These are phyloP conservation scores for Monosporozyma yasuniensis DNA, from an alignment of 805 yeast genomes.

Conservation along the genomic window DNA sequence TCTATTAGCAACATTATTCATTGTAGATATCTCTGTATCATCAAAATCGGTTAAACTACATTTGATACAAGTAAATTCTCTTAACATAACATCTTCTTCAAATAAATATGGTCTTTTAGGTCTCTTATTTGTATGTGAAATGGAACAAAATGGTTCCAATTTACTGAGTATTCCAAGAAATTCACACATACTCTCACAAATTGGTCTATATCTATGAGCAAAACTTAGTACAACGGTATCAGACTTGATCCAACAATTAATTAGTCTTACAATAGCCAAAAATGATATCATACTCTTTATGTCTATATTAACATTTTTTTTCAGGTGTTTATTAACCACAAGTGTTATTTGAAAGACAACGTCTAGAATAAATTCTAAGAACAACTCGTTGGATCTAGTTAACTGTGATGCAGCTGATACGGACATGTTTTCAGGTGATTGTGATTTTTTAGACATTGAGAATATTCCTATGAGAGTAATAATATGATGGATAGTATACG, in stretches of 20 bases:
- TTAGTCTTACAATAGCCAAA: slow-evolving; percentile 38
- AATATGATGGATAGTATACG: background rate
- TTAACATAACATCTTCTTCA: slow-evolving; percentile 12
- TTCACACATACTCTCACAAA: slow-evolving; percentile 20
- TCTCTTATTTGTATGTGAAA: slow-evolving; percentile 1
- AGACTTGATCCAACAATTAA: slow-evolving; percentile 49
- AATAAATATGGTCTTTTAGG: slow-evolving; percentile 10
- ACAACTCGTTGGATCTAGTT: background rate
- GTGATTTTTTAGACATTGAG: background rate
- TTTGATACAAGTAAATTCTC: slow-evolving; percentile 11
- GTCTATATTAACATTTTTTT: background rate
- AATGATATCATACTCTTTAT: background rate
- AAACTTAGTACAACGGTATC: slow-evolving; percentile 33
- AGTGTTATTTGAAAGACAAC: background rate
- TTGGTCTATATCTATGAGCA: slow-evolving; percentile 22
- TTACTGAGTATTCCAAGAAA: slow-evolving; percentile 19
- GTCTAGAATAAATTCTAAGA: background rate
- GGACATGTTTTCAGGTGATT: background rate
- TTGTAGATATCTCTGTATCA: slow-evolving; percentile 7
- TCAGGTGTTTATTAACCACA: background rate
- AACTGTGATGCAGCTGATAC: background rate
- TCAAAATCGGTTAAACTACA: slow-evolving; percentile 11
- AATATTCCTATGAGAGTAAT: background rate
- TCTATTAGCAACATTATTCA: slow-evolving; percentile 3
- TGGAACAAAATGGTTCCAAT: background rate